Conservation (phyloP, 495 filamentous ascomycete species). For the Cercophora scortea region DNA sequence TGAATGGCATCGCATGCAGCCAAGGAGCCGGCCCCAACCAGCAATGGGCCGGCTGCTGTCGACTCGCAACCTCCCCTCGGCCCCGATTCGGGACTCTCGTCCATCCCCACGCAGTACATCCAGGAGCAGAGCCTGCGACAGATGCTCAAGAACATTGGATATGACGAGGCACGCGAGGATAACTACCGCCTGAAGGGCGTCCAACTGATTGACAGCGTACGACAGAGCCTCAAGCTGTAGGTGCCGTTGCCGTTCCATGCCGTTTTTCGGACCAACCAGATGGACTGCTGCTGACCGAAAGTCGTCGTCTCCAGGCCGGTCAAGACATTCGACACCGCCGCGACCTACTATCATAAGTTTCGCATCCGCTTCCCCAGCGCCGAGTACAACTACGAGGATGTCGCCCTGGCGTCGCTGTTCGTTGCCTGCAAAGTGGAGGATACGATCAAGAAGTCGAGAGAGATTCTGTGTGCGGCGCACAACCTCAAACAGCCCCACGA, state of each 20-base stretch:
- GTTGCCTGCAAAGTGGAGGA: slow-evolving; percentile 96
- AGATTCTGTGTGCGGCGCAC: slow-evolving; percentile 84
- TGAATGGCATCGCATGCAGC: slow-evolving; percentile 17
- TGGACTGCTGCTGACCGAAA: slow-evolving; percentile 2
- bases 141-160: slow-evolving; percentile 26
- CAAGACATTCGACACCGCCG: slow-evolving; percentile 76
- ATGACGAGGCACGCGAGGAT: slow-evolving; percentile 51
- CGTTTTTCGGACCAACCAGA: too few relatives aligned
- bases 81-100: slow-evolving; percentile 30
- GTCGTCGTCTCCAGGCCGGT: slow-evolving; percentile 49
- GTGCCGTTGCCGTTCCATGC: slow-evolving; percentile 13
- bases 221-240: slow-evolving; percentile 63
- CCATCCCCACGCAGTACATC: slow-evolving; percentile 32
- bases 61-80: slow-evolving; percentile 18
- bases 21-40: slow-evolving; percentile 5
- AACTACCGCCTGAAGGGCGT: slow-evolving; percentile 65
- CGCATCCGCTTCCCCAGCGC: slow-evolving; percentile 67
- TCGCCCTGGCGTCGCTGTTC: slow-evolving; percentile 79
- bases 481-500: slow-evolving; percentile 74
- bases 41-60: slow-evolving; percentile 5
- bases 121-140: slow-evolving; percentile 30
- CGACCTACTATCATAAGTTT: slow-evolving; percentile 83
- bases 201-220: slow-evolving; percentile 71
- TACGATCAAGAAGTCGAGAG: slow-evolving; percentile 90
- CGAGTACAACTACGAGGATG: slow-evolving; percentile 66